A percentile compares a stretch with the other conserved stretches of the same genome.
These are phyloP conservation scores for Huntiella omanensis DNA, from an alignment of 2,329 filamentous ascomycete genomes.

Conservation along the genomic window DNA sequence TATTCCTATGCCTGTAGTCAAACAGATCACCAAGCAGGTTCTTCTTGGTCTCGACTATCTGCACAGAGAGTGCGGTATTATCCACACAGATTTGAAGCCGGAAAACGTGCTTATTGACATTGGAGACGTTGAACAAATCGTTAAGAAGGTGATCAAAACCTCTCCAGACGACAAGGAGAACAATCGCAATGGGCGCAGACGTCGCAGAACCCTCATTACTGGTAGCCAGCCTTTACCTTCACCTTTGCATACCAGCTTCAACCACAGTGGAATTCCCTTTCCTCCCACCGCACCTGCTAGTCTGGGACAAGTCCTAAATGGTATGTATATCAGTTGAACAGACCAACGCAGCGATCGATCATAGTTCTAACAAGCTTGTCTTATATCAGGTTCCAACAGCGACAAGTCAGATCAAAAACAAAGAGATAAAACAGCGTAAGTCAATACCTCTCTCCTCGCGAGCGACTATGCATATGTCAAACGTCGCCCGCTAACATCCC, in stretches of 20 bases:
- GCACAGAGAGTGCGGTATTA: conserved; percentile 94
- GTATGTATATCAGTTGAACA: neutral
- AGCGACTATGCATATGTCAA: conserved; percentile 9
- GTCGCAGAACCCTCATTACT: conserved; percentile 84
- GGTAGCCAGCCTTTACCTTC: conserved; percentile 92
- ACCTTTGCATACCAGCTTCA: conserved; percentile 83
- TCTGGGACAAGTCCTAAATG: conserved; percentile 67
- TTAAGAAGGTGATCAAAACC: conserved; percentile 85
- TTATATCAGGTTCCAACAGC: conserved; percentile 4
- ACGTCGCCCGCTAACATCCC: conserved; percentile 11
- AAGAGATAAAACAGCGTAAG: conserved; percentile 86
- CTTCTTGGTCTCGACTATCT: conserved; percentile 88
- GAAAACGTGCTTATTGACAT: conserved; percentile 99
- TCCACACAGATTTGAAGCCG: conserved; percentile 92
- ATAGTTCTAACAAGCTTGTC: neutral
- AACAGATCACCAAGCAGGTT: conserved; percentile 98
- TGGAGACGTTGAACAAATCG: conserved; percentile 95
- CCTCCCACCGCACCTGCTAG: conserved; percentile 29
- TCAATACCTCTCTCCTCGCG: conserved; percentile 12
- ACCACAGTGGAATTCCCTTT: conserved; percentile 28
- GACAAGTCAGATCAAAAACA: conserved; percentile 49
- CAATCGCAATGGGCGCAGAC: conserved; percentile 75
- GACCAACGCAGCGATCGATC: neutral
- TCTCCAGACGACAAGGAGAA: conserved; percentile 61
- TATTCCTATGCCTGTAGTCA: conserved; percentile 89